Evolutionary conservation across 352 stramenopile genomes (phyloP).

Genomic region (Aphanomyces cochlioides): DNA sequence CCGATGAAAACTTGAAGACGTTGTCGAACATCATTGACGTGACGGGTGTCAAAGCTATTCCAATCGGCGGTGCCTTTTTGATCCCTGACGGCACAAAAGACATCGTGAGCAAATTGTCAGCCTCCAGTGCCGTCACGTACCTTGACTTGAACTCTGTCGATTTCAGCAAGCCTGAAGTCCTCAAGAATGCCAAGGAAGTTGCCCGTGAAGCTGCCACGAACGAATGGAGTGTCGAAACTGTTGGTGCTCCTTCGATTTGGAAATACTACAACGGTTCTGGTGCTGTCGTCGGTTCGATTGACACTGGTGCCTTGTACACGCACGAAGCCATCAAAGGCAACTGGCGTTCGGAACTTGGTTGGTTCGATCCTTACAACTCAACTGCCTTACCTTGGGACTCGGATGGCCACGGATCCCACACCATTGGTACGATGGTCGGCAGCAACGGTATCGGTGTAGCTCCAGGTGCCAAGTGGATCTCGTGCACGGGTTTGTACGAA

Average conservation of each 20-base stretch:
- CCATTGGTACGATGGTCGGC: no score
- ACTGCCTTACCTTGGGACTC: not conserved
- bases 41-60: not conserved
- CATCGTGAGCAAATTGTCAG: not conserved
- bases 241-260: slow-evolving; percentile 23
- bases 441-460: no score
- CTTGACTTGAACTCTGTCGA: not conserved
- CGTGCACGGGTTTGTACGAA: slow-evolving; percentile 34
- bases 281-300: slow-evolving; percentile 31
- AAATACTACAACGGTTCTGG: slow-evolving; percentile 16
- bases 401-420: no score
- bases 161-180: not conserved
- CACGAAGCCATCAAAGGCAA: slow-evolving; percentile 33
- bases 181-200: not conserved
- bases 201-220: not conserved
- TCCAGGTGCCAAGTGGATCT: slow-evolving; percentile 34
- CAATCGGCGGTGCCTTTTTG: not conserved
- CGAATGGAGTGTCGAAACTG: slow-evolving; percentile 28
- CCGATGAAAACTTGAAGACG: not conserved
- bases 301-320: slow-evolving; percentile 24
- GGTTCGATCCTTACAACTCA: slow-evolving; percentile 44
- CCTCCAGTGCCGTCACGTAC: not conserved
- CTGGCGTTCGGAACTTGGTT: slow-evolving; percentile 35
- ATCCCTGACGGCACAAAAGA: not conserved
- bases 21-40: not conserved